Evolutionary conservation across 495 filamentous ascomycete genomes (phyloP), one percentile per base, ranked within the genome.

Genomic region (Hyphodiscus hymeniophilus): DNA sequence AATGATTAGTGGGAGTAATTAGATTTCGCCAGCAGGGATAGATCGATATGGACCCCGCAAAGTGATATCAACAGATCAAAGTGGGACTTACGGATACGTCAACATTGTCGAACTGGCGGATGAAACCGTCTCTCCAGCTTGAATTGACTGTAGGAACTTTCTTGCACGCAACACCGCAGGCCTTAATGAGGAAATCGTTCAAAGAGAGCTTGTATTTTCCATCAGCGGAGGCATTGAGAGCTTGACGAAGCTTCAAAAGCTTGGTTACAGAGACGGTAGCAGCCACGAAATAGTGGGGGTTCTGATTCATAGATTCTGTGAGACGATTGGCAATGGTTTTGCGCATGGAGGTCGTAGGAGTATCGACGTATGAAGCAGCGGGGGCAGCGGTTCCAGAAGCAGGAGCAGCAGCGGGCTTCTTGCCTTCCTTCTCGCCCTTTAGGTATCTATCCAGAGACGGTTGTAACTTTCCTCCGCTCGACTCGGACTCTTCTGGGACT

Each of bases 171-270:
- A 84, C 73, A 45, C 79, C 88, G 39, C 89, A 83, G 39, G 94
- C 92, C 77, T 99, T 99, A 76, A 99, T 85, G 32, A 99, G 74
- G 78, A 99, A 99, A 70, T 99, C 92, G 66, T 99, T 99, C 68
- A 99, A 85, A 13, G 89, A 95, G 28, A 99, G 87, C 79, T 95
- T 97, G 80, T 94, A 97, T 63, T 87, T 82, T 67, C 92, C 92
- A 40, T 94, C 85, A 7, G 87, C 68, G 18, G 84, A 80, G 60
- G 80, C 75, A 70, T 99, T 99, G 50, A 99, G 81, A 34, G 92
- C 88, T 70, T 88, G 81, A 60, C 92, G 89, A 48, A 99, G 87
- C 72, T 95, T 96, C 45, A 95, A 67, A 18, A 99, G 85, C 76
- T 97, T 97, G 60, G 73, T 75, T 40, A 97, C 92, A 24, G 90